Percentiles rank a stretch among this genome's conserved stretches.
phyloP scores from a whole-genome alignment of 805 yeast genomes.

The Zygotorulaspora florentina region DNA sequence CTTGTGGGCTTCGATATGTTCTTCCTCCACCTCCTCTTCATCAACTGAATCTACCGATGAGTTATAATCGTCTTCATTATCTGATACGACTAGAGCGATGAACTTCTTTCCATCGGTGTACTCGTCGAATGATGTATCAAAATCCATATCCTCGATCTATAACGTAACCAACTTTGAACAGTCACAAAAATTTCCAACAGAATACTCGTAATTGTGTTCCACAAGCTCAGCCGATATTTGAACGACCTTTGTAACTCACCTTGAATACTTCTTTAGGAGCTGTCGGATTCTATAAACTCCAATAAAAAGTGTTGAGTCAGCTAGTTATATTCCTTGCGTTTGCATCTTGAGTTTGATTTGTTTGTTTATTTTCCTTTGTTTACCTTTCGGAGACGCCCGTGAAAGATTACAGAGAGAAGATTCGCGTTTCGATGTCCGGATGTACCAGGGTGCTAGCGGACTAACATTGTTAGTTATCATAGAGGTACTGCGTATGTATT shows the following conservation, averaged over 20 bases:
- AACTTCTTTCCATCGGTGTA: slow-evolving; percentile 23
- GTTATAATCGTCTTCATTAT: slow-evolving; percentile 28
- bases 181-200: neutral
- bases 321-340: neutral
- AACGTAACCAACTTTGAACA: neutral
- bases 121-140: slow-evolving; percentile 29
- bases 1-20: neutral
- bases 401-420: neutral
- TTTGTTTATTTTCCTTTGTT: slow-evolving; percentile 3
- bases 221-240: neutral
- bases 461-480: too few relatives aligned
- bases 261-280: neutral
- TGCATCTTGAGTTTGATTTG: neutral
- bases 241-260: too few relatives aligned
- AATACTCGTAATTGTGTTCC: too few relatives aligned
- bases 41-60: slow-evolving; percentile 13
- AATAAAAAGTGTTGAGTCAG: neutral
- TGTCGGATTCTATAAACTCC: neutral
- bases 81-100: slow-evolving; percentile 33
- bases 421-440: slow-evolving; percentile 7
- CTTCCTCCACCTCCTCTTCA: slow-evolving; percentile 5
- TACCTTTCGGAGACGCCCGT: slow-evolving; percentile 1
- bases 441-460: neutral
- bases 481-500: too few relatives aligned
- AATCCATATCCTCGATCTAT: slow-evolving; percentile 16